Evolutionary conservation across 495 filamentous ascomycete species (phyloP).

Genomic region (Penicillium argentinense): DNA sequence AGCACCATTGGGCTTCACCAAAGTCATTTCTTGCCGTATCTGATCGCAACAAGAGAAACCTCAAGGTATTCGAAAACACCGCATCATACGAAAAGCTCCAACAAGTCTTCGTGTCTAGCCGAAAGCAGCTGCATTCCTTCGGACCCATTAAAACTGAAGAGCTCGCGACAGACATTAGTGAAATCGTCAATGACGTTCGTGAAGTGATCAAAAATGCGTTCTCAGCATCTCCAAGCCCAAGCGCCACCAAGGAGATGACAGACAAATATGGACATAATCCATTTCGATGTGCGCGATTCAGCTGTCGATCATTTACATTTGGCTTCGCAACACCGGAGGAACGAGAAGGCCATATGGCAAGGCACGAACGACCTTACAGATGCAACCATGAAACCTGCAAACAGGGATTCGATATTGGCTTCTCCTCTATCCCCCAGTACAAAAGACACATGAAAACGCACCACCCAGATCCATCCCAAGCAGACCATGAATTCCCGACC

Average conservation of each 20-base stretch:
- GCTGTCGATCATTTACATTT: conserved; percentile 2
- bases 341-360: neutral
- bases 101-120: conserved; percentile 1
- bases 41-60: neutral
- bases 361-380: neutral
- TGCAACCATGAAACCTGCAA: conserved; percentile 1
- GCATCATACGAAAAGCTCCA: neutral
- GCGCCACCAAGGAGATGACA: neutral
- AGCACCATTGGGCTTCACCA: neutral
- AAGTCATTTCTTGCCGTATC: neutral
- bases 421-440: neutral
- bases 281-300: neutral
- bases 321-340: neutral
- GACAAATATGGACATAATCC: neutral
- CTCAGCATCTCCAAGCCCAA: neutral
- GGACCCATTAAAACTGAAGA: neutral
- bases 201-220: conserved; percentile 2
- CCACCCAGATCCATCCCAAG: neutral
- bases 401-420: conserved; percentile 1
- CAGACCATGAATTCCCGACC: neutral
- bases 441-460: conserved; percentile 2
- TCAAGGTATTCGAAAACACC: neutral
- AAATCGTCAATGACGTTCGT: neutral
- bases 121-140: conserved; percentile 5
- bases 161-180: neutral